These are phyloP conservation scores for Amanita thiersii DNA, from an alignment of 768 basidiomycete species.

Conservation along the genomic window DNA sequence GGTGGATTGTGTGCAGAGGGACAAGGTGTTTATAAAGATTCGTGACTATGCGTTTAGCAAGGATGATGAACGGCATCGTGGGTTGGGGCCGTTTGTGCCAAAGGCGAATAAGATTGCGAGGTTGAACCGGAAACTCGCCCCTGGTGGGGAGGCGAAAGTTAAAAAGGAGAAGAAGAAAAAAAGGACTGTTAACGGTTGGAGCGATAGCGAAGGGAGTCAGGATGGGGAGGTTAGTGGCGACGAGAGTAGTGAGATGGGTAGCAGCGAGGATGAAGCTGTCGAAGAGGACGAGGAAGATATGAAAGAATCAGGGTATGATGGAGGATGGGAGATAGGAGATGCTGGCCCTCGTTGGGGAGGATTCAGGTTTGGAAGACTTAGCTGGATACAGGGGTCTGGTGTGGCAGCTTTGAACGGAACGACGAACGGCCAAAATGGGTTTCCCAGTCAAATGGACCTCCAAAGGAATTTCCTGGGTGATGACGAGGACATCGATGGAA, in stretches of 20 bases:
- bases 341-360: constrained; percentile 22
- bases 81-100: constrained; percentile 32
- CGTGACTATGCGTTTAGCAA: constrained; percentile 33
- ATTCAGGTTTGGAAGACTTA: constrained; percentile 19
- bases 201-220: constrained; percentile 9
- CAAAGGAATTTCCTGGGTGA: constrained; percentile 23
- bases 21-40: constrained; percentile 23
- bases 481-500: constrained; percentile 18
- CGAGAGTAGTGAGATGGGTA: constrained; percentile 9
- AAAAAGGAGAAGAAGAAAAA: constrained; percentile 12
- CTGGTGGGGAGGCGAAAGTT: constrained; percentile 4
- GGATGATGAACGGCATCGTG: constrained; percentile 28
- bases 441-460: constrained; percentile 34
- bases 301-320: constrained; percentile 18
- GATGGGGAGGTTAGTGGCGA: constrained; percentile 6
- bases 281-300: constrained; percentile 15
- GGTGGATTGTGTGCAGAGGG: constrained; percentile 1
- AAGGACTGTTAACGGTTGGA: constrained; percentile 11
- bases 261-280: constrained; percentile 11
- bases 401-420: constrained; percentile 6
- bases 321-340: constrained; percentile 13
- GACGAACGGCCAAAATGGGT: constrained; percentile 19
- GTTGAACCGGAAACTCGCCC: constrained; percentile 22
- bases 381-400: constrained; percentile 15
- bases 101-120: constrained; percentile 27